Conservation (phyloP, 164 flowering plant genomes). For the Magnolia changhungtana region DNA sequence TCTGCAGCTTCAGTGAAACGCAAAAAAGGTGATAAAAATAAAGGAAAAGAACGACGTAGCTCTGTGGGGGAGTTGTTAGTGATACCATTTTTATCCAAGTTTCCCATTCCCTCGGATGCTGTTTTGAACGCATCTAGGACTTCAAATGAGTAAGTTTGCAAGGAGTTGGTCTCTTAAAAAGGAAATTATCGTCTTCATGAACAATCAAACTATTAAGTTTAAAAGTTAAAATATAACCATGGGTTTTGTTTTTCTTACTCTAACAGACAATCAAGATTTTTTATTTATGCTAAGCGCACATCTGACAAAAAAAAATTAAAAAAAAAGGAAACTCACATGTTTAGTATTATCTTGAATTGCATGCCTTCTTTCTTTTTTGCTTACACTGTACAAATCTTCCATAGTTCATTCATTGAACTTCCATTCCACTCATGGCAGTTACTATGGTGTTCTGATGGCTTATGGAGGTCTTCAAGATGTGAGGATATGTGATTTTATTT, state of each 20-base stretch:
- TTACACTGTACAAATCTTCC: background rate
- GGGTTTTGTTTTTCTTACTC: background rate
- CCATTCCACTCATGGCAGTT: slow-evolving; percentile 38
- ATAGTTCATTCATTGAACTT: slow-evolving; percentile 5
- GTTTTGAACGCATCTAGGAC: slow-evolving; percentile 26
- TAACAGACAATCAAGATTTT: background rate
- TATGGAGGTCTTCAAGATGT: slow-evolving; percentile 79
- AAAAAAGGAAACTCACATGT: background rate
- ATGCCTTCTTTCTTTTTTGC: background rate
- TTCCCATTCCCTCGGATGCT: slow-evolving; percentile 52
- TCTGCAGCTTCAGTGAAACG: slow-evolving; percentile 53
- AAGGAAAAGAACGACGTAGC: slow-evolving; percentile 31
- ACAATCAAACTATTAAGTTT: background rate
- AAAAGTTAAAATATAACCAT: background rate
- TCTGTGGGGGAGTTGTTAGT: slow-evolving; percentile 74
- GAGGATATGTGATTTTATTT: slow-evolving; percentile 23
- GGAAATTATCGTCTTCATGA: background rate
- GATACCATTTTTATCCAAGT: slow-evolving; percentile 74
- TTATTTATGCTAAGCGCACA: background rate
- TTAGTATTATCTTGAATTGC: background rate
- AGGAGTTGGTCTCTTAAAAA: background rate
- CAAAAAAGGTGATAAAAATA: slow-evolving; percentile 66
- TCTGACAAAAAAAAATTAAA: background rate
- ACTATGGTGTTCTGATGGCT: slow-evolving; percentile 80
- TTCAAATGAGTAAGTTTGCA: slow-evolving; percentile 44